Base-by-base conservation (phyloP, 441 rosid genomes). In the Syzygium syzygioides region DNA sequence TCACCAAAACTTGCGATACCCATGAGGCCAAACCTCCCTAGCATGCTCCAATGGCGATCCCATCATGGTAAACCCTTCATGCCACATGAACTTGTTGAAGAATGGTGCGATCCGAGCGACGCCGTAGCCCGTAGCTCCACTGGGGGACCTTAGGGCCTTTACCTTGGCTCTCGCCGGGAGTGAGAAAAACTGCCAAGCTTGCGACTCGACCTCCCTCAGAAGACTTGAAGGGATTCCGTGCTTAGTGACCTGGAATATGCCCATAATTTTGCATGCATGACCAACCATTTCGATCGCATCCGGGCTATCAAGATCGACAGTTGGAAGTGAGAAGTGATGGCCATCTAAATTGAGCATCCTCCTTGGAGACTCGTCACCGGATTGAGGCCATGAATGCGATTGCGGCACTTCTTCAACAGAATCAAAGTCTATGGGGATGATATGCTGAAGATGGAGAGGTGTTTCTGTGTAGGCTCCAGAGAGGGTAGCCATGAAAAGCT, bases 21-120 rank as follows among this genome's bases (percentile, higher is more conserved):
- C 90, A 10, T 86, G 59, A 52, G 94, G 93, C 93, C 91, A 93
- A 87, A 93, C 92, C 64, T 66, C 57, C 86, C 62, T 89, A 34
- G 93, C 94, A 76, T 93, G 93, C 41, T 88, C 89, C 55, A 56
- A 15, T 11, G 92, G 91, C 9, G 94, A 91, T 30, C 91, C 92
- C 53, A 90, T 87, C 41, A 92, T 89, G 34, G 94, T 92, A 50
- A 93, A 92, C 62, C 94, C 94, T 88, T 93, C 94, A 55, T 93
- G 92, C 94, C 94, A 93, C 94, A 93, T 92, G 85, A 86, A 88
- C 90, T 92, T 91, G 1, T 79, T n/a, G 71, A 93, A 93, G 79
- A 92, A 91, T 23, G 91, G 90, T 10, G 93, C 59, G 34, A 93
- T 92, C 83, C 91, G 88, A 71, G 94, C 93, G 12, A 86, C 71